phyloP scores from a whole-genome alignment of 257 asterid species.

The Coffea canephora region DNA sequence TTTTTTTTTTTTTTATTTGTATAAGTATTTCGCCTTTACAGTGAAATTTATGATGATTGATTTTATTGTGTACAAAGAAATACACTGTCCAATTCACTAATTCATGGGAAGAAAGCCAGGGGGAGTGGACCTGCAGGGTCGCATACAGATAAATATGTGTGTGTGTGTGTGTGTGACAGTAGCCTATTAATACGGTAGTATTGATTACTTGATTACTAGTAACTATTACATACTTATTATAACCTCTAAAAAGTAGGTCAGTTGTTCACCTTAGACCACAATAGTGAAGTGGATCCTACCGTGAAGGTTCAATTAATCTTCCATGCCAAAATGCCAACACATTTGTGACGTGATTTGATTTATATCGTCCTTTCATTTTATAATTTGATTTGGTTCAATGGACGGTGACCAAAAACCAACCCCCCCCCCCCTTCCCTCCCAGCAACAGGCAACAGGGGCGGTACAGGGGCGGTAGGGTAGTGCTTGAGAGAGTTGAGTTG shows the following conservation, averaged over 20 bases:
- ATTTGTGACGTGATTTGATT: not conserved
- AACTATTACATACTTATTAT: not conserved
- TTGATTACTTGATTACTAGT: not conserved
- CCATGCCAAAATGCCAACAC: not conserved
- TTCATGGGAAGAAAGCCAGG: too few relatives aligned
- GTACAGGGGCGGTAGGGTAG: not conserved
- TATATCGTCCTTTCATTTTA: not conserved
- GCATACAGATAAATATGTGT: too few relatives aligned
- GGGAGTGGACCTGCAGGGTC: too few relatives aligned
- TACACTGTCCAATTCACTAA: too few relatives aligned
- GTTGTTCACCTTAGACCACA: not conserved
- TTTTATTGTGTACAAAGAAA: too few relatives aligned
- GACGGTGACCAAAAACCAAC: conserved; percentile 1
- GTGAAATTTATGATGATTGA: too few relatives aligned
- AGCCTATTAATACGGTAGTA: too few relatives aligned
- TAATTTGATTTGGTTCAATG: not conserved
- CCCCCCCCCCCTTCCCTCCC: too few relatives aligned
- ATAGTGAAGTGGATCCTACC: conserved; percentile 7
- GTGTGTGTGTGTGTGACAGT: too few relatives aligned
- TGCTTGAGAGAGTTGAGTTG: not conserved
- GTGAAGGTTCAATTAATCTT: not conserved
- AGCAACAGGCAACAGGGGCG: too few relatives aligned
- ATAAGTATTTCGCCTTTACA: too few relatives aligned
- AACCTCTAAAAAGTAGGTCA: not conserved
- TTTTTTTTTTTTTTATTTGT: too few relatives aligned